Conservation (phyloP, 1,139 yeast species). For the Oligophagozyma castellii region DNA sequence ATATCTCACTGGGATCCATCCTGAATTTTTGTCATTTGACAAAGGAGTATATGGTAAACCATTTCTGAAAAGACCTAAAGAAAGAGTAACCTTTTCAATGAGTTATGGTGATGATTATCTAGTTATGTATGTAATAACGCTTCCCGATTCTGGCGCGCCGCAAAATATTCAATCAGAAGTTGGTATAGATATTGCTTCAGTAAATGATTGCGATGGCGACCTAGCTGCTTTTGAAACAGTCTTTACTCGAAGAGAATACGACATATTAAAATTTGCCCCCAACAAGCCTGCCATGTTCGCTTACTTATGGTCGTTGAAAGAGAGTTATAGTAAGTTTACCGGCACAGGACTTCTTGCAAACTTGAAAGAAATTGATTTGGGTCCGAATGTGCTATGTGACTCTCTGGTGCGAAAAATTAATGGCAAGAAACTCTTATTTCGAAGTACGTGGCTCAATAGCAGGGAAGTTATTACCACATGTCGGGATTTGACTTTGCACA, state of each 20-base stretch:
- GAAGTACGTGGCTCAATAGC: slow-evolving; percentile 1
- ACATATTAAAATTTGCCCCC: slow-evolving; percentile 15
- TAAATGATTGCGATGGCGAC: slow-evolving; percentile 34
- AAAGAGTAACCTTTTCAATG: slow-evolving; percentile 40
- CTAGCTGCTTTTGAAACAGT: slow-evolving; percentile 33
- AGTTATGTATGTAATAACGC: slow-evolving; percentile 26
- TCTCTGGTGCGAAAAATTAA: background rate
- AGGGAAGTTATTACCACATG: slow-evolving; percentile 1
- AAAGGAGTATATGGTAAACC: slow-evolving; percentile 32
- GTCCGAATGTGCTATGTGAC: slow-evolving; percentile 1
- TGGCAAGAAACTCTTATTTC: background rate
- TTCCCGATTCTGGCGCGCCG: slow-evolving; percentile 1
- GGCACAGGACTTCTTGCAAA: slow-evolving; percentile 53
- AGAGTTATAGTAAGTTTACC: slow-evolving; percentile 46
- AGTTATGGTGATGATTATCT: slow-evolving; percentile 39
- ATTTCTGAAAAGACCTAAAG: slow-evolving; percentile 12
- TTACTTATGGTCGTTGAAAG: slow-evolving; percentile 62
- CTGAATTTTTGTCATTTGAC: slow-evolving; percentile 12
- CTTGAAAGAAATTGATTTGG: slow-evolving; percentile 25
- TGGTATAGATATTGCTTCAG: slow-evolving; percentile 54
- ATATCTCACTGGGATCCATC: slow-evolving; percentile 4
- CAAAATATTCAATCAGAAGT: slow-evolving; percentile 21
- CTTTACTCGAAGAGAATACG: slow-evolving; percentile 2
- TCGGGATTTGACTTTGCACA: no score
- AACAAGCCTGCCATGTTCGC: slow-evolving; percentile 27